Evolutionary conservation across 1,284 basidiomycete species (phyloP).

Genomic region (Schizophyllum amplum): DNA sequence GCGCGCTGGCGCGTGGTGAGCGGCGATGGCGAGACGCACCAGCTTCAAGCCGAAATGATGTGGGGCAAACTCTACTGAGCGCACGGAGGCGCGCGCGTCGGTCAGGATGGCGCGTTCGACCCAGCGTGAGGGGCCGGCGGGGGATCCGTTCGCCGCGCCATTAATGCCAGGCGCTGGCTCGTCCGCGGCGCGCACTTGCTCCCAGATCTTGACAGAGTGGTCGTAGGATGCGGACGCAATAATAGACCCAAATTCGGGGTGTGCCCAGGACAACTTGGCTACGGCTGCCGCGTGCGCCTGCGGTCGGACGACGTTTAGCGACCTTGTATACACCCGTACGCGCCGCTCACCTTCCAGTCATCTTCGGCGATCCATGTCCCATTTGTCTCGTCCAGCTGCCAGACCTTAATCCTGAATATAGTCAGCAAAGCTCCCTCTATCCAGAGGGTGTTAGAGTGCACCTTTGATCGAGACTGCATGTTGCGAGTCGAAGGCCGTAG

Average conservation of each 20-base stretch:
- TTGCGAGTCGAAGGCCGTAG: slow-evolving; percentile 76
- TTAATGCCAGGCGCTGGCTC: slow-evolving; percentile 24
- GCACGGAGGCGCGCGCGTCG: slow-evolving; percentile 79
- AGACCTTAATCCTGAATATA: slow-evolving; percentile 67
- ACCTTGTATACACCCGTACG: background rate
- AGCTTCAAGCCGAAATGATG: slow-evolving; percentile 82
- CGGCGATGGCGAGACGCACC: too few relatives aligned
- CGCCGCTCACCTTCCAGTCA: slow-evolving; percentile 73
- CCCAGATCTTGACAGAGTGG: slow-evolving; percentile 86
- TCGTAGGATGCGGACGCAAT: slow-evolving; percentile 84
- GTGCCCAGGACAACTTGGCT: slow-evolving; percentile 79
- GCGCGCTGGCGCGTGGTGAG: too few relatives aligned
- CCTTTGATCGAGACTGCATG: slow-evolving; percentile 75
- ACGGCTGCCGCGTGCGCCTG: slow-evolving; percentile 88
- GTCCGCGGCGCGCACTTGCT: slow-evolving; percentile 44
- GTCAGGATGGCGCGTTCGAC: slow-evolving; percentile 66
- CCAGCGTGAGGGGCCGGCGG: slow-evolving; percentile 45
- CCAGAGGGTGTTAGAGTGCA: slow-evolving; percentile 17
- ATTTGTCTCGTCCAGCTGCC: slow-evolving; percentile 61
- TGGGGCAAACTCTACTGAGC: slow-evolving; percentile 80
- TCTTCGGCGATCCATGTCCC: slow-evolving; percentile 72
- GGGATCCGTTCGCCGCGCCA: slow-evolving; percentile 16
- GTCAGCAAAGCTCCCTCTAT: slow-evolving; percentile 1
- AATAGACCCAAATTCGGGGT: slow-evolving; percentile 82
- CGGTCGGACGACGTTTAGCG: slow-evolving; percentile 2